phyloP scores from a whole-genome alignment of 2,329 filamentous ascomycete genomes.

The Trichocomaceae sp. region DNA sequence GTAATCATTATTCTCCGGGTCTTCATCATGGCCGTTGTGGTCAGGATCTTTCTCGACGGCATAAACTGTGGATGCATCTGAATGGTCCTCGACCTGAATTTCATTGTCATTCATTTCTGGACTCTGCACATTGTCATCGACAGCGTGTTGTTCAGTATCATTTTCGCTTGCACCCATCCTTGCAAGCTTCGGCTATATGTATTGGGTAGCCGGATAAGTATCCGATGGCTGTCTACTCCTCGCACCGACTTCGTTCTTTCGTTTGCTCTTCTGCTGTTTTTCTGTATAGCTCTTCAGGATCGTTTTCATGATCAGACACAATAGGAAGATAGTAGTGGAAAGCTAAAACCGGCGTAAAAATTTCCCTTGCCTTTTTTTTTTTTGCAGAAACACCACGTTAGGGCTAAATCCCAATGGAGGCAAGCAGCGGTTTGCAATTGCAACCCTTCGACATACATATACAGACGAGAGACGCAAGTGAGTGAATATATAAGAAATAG shows the following conservation, averaged over 20 bases:
- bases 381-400: background rate
- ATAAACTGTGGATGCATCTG: conserved; percentile 9
- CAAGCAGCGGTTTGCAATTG: background rate
- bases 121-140: background rate
- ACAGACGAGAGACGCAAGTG: background rate
- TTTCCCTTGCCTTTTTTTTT: background rate
- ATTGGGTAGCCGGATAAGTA: conserved; percentile 1
- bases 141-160: background rate
- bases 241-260: background rate
- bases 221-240: background rate
- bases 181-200: background rate
- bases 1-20: conserved; percentile 5
- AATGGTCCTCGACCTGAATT: background rate
- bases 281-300: background rate
- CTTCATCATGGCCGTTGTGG: conserved; percentile 16
- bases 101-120: background rate
- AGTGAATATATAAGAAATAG: background rate
- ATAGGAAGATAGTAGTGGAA: background rate
- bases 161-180: background rate
- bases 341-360: background rate
- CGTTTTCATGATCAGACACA: background rate
- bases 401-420: background rate
- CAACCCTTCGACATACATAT: background rate
- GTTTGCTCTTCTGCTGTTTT: background rate
- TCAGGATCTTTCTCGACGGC: conserved; percentile 7